Evolutionary conservation across 2,329 filamentous ascomycete genomes (phyloP).

Genomic region (Aspergillus brasiliensis): DNA sequence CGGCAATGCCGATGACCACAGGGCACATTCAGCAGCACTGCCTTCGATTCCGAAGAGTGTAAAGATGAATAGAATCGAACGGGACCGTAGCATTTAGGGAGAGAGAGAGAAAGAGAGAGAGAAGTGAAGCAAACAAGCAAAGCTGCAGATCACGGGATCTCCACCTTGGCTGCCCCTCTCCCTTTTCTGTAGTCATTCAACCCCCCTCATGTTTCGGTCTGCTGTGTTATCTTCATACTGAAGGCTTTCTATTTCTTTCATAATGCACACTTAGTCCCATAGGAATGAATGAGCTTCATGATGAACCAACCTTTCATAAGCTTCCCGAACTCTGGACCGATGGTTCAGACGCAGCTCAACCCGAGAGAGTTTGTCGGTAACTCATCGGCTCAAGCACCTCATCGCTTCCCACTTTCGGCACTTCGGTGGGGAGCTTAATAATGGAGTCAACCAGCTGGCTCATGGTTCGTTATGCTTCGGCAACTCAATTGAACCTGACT

Average conservation of each 20-base stretch:
- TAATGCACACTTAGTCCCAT: neutral
- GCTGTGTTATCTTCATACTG: too few relatives aligned
- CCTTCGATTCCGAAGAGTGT: neutral
- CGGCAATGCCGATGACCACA: neutral
- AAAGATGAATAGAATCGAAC: neutral
- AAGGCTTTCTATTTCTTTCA: neutral
- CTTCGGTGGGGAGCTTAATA: slow-evolving; percentile 13
- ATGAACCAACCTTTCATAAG: neutral
- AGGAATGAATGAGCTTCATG: neutral
- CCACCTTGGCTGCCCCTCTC: neutral
- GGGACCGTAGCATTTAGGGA: too few relatives aligned
- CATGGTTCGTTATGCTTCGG: neutral
- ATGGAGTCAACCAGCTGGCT: neutral
- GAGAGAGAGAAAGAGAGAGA: neutral
- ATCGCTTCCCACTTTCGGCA: slow-evolving; percentile 26
- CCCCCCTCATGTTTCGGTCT: neutral
- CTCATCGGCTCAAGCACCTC: slow-evolving; percentile 16
- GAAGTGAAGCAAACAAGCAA: neutral
- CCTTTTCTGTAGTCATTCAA: neutral
- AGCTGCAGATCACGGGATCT: neutral
- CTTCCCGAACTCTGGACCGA: slow-evolving; percentile 1
- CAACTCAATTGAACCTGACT: neutral
- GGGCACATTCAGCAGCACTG: neutral
- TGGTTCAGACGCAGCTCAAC: neutral
- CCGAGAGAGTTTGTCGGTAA: slow-evolving; percentile 16